phyloP scores from a whole-genome alignment of 2,329 filamentous ascomycete species.

The Arthrobotrys megalospora region DNA sequence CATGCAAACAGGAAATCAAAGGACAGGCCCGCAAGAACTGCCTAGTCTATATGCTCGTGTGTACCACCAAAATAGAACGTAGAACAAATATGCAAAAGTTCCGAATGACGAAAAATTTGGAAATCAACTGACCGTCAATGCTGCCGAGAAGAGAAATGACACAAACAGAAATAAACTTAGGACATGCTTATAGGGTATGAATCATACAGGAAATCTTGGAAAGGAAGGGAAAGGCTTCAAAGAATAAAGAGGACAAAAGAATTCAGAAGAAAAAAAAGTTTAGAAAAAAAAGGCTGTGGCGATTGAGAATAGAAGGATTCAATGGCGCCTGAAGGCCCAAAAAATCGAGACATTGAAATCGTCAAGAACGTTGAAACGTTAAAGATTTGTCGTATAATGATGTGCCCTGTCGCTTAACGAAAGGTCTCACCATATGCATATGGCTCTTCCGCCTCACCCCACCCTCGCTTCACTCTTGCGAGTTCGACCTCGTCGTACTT shows the following conservation, averaged over 20 bases:
- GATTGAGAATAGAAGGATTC: not conserved
- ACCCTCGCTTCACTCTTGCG: slow-evolving; percentile 56
- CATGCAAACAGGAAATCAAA: slow-evolving; percentile 43
- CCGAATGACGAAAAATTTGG: slow-evolving; percentile 35
- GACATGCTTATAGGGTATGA: slow-evolving; percentile 12
- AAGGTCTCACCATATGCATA: slow-evolving; percentile 57
- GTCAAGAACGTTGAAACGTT: not conserved
- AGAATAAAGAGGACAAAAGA: not conserved
- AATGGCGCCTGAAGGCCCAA: not conserved
- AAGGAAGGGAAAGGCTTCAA: not conserved
- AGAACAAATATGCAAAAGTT: slow-evolving; percentile 37
- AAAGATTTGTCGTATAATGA: not conserved
- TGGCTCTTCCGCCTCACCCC: slow-evolving; percentile 58
- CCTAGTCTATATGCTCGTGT: slow-evolving; percentile 47
- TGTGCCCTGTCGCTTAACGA: slow-evolving; percentile 33
- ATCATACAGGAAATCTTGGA: slow-evolving; percentile 9
- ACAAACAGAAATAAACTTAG: slow-evolving; percentile 13
- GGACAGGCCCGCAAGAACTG: slow-evolving; percentile 24
- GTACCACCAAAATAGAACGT: slow-evolving; percentile 17
- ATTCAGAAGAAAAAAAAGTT: not conserved
- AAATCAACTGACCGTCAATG: slow-evolving; percentile 11
- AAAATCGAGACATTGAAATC: not conserved
- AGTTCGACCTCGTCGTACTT: slow-evolving; percentile 58
- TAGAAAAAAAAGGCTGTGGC: not conserved
- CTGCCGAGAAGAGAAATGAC: slow-evolving; percentile 3